phyloP scores from a whole-genome alignment of 257 asterid species.

The Solanum pinnatisectum region DNA sequence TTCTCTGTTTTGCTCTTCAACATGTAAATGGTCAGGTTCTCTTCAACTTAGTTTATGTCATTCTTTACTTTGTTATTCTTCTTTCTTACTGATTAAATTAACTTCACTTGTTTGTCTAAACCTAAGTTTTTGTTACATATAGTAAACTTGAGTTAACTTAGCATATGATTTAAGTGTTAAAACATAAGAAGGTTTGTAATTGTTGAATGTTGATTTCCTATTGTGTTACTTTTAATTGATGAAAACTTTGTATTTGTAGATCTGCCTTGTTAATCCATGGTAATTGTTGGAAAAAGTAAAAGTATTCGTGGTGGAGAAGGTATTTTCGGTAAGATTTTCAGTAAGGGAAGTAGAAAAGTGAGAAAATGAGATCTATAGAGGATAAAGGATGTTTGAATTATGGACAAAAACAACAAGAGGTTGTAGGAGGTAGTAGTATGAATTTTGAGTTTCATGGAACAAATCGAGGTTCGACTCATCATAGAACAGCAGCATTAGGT shows the following conservation, averaged over 20 bases:
- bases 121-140: not conserved
- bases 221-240: not conserved
- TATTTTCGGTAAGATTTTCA: not conserved
- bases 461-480: constrained; percentile 47
- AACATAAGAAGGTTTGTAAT: not conserved
- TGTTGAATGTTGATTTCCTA: not conserved
- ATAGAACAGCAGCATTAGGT: constrained; percentile 40
- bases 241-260: not conserved
- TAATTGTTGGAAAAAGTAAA: not conserved
- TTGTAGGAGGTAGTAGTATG: constrained; percentile 6
- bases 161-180: not conserved
- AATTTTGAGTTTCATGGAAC: constrained; percentile 57
- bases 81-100: not conserved
- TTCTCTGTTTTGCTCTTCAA: constrained; percentile 13
- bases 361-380: constrained; percentile 60
- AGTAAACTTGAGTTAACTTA: not conserved
- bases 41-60: constrained; percentile 1
- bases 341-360: not conserved
- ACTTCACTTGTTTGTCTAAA: not conserved
- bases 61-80: not conserved
- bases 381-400: constrained; percentile 62
- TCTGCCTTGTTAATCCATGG: not conserved
- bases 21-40: not conserved
- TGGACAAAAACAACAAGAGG: constrained; percentile 41
- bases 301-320: not conserved